phyloP scores from a whole-genome alignment of 2,329 filamentous ascomycete genomes.

The Ophiobolus disseminans region DNA sequence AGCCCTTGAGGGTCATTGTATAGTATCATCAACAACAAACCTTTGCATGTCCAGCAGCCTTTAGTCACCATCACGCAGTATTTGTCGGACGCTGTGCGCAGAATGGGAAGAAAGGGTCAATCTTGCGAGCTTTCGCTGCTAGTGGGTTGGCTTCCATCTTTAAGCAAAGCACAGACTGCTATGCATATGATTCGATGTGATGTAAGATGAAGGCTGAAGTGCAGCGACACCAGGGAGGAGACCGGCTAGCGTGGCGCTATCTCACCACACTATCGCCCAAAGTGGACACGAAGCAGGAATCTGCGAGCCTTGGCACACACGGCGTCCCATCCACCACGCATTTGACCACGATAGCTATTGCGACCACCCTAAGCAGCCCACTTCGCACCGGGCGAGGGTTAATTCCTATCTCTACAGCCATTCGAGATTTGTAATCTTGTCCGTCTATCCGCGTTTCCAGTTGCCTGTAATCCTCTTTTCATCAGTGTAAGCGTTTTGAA shows the following conservation, averaged over 20 bases:
- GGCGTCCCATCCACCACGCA: too few species aligned
- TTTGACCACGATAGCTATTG: too few species aligned
- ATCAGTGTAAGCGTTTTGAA: too few species aligned
- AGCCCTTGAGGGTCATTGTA: background rate
- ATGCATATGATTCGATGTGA: background rate
- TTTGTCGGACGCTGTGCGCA: background rate
- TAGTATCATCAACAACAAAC: background rate
- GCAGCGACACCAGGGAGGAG: background rate
- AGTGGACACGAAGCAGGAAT: constrained; percentile 8
- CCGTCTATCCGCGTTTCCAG: too few species aligned
- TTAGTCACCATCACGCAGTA: background rate
- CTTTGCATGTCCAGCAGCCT: constrained; percentile 17
- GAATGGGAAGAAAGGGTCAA: background rate
- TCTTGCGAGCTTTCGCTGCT: background rate
- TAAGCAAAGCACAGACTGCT: background rate
- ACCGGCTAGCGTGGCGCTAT: too few species aligned
- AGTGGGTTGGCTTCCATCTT: background rate
- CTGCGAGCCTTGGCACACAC: too few species aligned
- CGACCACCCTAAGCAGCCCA: too few species aligned
- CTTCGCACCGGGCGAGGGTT: too few species aligned
- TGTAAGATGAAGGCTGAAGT: too few species aligned
- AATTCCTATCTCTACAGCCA: too few species aligned
- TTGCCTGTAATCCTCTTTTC: too few species aligned
- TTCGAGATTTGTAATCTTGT: too few species aligned
- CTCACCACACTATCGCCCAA: constrained; percentile 3